A percentile compares a stretch with the other conserved stretches of the same genome.
These are phyloP conservation scores for Citrus australasica DNA, from an alignment of 345 rosid species.

Conservation along the genomic window DNA sequence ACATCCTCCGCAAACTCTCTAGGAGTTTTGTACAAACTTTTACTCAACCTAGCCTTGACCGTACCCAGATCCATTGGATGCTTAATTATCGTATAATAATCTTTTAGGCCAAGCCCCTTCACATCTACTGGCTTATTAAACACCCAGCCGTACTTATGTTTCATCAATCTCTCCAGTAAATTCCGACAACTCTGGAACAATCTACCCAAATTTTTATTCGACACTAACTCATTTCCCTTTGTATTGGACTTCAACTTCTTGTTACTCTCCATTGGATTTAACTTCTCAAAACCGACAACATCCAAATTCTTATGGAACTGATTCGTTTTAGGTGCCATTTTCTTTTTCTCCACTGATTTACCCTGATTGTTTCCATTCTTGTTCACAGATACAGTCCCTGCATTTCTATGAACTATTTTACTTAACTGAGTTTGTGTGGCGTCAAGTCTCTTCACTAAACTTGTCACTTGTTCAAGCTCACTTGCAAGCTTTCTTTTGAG, in stretches of 20 bases:
- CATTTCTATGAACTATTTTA: constrained; percentile 7
- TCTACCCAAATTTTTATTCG: constrained; percentile 39
- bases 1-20: constrained; percentile 81
- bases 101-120: constrained; percentile 63
- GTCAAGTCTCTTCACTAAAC: constrained; percentile 41
- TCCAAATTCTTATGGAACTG: constrained; percentile 24
- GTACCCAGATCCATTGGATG: constrained; percentile 97
- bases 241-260: constrained; percentile 41
- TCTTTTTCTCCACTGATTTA: constrained; percentile 30
- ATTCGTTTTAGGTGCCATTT: constrained; percentile 29
- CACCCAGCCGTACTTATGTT: constrained; percentile 86
- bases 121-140: constrained; percentile 83
- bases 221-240: constrained; percentile 15
- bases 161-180: constrained; percentile 70
- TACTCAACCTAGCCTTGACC: constrained; percentile 60
- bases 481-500: constrained; percentile 46
- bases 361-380: constrained; percentile 21
- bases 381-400: constrained; percentile 19
- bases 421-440: constrained; percentile 22
- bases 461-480: constrained; percentile 61
- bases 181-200: constrained; percentile 50
- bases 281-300: constrained; percentile 25
- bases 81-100: constrained; percentile 65
- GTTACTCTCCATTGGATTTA: constrained; percentile 25
- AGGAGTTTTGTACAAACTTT: constrained; percentile 63